Conservation (phyloP, 805 yeast species). For the Clavispora asparagi region DNA sequence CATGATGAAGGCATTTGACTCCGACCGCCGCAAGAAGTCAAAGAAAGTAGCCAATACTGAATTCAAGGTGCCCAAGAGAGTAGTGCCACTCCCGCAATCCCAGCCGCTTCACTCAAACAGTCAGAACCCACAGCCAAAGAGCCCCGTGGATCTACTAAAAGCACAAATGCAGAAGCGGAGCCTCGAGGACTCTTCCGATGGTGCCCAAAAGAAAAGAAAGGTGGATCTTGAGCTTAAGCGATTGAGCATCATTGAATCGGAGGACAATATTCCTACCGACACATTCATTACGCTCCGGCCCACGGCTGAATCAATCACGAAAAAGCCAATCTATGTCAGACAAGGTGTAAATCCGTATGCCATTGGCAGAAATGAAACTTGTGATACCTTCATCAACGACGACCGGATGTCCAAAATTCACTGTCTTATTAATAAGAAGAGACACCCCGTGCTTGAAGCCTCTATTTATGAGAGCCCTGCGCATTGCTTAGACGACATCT, state of each 20-base stretch:
- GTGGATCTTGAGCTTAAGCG: background rate
- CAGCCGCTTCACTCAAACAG: conserved; percentile 17
- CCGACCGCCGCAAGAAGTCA: conserved; percentile 18
- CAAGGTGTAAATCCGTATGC: conserved; percentile 64
- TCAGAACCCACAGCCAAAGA: background rate
- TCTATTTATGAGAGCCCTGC: conserved; percentile 65
- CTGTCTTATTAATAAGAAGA: conserved; percentile 59
- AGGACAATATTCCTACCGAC: conserved; percentile 41
- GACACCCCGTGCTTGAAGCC: conserved; percentile 52
- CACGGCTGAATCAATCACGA: conserved; percentile 39
- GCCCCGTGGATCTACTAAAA: background rate
- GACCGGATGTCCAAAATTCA: conserved; percentile 80
- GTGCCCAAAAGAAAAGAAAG: background rate
- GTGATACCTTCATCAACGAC: conserved; percentile 61
- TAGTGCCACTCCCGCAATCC: conserved; percentile 39
- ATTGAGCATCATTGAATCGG: background rate
- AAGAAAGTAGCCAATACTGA: conserved; percentile 21
- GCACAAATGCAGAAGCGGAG: background rate
- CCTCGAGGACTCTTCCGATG: background rate
- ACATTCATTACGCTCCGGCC: conserved; percentile 61
- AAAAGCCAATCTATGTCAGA: conserved; percentile 49
- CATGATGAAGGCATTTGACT: conserved; percentile 38
- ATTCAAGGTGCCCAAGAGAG: conserved; percentile 40
- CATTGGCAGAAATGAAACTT: conserved; percentile 66
- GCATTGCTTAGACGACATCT: conserved; percentile 65